A percentile compares a stretch with the other conserved stretches of the same genome.
Conservation (phyloP, 148 eudicot genomes). For the Spergularia bocconei region DNA sequence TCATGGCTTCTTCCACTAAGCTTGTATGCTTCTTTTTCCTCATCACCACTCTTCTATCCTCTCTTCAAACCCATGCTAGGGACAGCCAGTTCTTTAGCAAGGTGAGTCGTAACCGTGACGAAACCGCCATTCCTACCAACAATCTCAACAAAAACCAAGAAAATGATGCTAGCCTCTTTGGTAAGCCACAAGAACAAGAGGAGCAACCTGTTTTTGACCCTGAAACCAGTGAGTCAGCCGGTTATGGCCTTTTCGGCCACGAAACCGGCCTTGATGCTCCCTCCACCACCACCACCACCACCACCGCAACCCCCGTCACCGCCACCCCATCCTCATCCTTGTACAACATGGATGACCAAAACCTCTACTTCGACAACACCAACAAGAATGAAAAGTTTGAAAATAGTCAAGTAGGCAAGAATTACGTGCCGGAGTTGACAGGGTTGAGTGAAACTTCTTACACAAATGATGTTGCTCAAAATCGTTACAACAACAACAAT, state of each 20-base stretch:
- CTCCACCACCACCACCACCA: slow-evolving; percentile 33
- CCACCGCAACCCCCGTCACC: slow-evolving; percentile 22
- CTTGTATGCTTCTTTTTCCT: slow-evolving; percentile 37
- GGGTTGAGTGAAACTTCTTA: slow-evolving; percentile 20
- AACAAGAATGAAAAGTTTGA: slow-evolving; percentile 18
- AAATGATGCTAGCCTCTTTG: slow-evolving; percentile 2
- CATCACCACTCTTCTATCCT: slow-evolving; percentile 33
- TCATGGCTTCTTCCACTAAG: slow-evolving; percentile 31
- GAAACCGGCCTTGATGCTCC: slow-evolving; percentile 60
- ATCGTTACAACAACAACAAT: background rate
- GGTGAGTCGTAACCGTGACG: slow-evolving; percentile 27
- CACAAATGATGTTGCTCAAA: slow-evolving; percentile 5
- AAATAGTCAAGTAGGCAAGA: slow-evolving; percentile 19
- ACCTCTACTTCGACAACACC: slow-evolving; percentile 19
- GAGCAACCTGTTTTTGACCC: slow-evolving; percentile 52
- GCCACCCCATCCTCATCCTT: slow-evolving; percentile 10
- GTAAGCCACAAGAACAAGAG: slow-evolving; percentile 25
- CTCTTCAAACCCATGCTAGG: slow-evolving; percentile 53
- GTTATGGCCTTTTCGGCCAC: slow-evolving; percentile 68
- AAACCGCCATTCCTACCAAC: slow-evolving; percentile 1
- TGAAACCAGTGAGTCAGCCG: slow-evolving; percentile 35
- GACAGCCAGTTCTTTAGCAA: slow-evolving; percentile 79
- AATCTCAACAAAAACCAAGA: slow-evolving; percentile 14
- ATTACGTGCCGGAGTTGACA: slow-evolving; percentile 23
- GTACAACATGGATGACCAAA: slow-evolving; percentile 22